Evolutionary conservation across 352 stramenopile genomes (phyloP).

Genomic region (Phytophthora hybrid): DNA sequence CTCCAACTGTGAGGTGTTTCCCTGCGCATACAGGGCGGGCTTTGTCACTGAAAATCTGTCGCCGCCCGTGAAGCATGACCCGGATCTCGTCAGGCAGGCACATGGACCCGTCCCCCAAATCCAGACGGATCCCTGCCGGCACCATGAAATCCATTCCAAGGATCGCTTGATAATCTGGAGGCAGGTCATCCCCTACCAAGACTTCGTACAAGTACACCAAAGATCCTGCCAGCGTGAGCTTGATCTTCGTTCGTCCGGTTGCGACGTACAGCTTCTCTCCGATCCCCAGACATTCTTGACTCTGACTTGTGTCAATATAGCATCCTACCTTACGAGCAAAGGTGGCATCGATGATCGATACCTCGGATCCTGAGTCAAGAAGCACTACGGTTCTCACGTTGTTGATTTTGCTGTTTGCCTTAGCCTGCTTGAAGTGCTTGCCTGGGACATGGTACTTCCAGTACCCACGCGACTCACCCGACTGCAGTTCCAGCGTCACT

Average conservation of each 20-base stretch:
- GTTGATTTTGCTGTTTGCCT: neutral
- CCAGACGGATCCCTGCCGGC: neutral
- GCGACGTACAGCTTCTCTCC: neutral
- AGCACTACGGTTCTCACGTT: neutral
- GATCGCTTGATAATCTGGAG: neutral
- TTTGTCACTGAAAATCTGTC: neutral
- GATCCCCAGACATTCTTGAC: neutral
- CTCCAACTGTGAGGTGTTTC: too few species aligned
- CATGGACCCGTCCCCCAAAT: neutral
- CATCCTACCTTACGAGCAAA: neutral
- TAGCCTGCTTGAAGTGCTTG: neutral
- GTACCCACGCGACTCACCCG: neutral
- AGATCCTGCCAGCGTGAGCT: neutral
- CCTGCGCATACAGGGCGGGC: neutral
- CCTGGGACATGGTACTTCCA: neutral
- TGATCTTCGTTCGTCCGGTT: neutral
- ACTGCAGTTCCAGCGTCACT: too few species aligned
- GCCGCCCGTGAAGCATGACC: neutral
- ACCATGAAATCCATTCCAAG: neutral
- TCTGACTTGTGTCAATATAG: neutral
- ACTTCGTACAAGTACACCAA: neutral
- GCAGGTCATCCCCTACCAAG: neutral
- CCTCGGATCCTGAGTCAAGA: neutral
- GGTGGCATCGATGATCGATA: neutral
- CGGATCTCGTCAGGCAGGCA: neutral